Evolutionary conservation across 164 flowering plant species (phyloP).

Genomic region (Umbellularia californica): DNA sequence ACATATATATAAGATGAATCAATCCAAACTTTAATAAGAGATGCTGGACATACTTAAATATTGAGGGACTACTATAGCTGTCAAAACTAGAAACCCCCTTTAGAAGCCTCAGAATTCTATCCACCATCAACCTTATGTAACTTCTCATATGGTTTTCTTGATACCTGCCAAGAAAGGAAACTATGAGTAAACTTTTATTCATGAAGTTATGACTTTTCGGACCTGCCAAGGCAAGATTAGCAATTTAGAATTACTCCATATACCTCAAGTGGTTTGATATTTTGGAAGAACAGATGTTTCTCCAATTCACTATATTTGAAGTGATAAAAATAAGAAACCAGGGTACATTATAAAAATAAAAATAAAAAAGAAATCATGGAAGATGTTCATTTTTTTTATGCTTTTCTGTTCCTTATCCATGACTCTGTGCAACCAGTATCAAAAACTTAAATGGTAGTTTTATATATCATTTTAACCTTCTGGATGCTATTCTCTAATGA

Average conservation of each 20-base stretch:
- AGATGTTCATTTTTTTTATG: no score
- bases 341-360: background rate
- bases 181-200: no score
- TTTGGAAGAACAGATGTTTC: background rate
- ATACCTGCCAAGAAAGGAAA: conserved; percentile 14
- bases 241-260: background rate
- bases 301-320: background rate
- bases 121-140: conserved; percentile 11
- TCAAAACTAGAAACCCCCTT: background rate
- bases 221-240: background rate
- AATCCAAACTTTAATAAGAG: background rate
- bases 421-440: no score
- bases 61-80: background rate
- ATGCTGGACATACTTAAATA: background rate
- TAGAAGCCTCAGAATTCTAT: background rate
- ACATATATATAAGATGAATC: background rate
- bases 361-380: background rate
- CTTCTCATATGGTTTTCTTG: conserved; percentile 33
- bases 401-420: no score
- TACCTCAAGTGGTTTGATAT: background rate
- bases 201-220: background rate
- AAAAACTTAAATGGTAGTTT: no score
- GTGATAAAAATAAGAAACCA: background rate
- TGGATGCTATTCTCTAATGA: no score
- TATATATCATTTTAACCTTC: no score